Conservation (phyloP, 1,139 yeast genomes). For the Hyphopichia pseudoburtonii region DNA sequence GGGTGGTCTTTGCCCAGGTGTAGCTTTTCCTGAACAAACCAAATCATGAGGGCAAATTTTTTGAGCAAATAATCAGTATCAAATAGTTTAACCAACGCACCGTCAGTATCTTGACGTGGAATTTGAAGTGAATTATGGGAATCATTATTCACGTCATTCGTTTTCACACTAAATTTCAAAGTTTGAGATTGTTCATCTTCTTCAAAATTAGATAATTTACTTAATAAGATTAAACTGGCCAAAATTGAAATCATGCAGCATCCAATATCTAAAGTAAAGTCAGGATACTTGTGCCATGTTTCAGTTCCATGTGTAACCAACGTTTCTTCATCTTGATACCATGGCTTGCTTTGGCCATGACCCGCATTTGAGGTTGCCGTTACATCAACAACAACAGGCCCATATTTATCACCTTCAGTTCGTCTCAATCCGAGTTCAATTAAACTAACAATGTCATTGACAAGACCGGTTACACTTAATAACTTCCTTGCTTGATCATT, state of each 20-base stretch:
- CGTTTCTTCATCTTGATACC: conserved; percentile 28
- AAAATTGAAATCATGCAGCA: conserved; percentile 25
- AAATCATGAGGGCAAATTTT: conserved; percentile 16
- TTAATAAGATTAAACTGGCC: conserved; percentile 27
- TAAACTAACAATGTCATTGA: conserved; percentile 16
- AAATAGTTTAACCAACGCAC: conserved; percentile 12
- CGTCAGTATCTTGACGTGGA: too few species aligned
- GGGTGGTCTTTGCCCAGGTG: conserved; percentile 9
- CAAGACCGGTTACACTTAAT: conserved; percentile 3
- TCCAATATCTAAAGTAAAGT: conserved; percentile 26
- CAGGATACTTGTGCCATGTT: conserved; percentile 42
- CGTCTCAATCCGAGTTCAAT: conserved; percentile 31
- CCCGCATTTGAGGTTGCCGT: conserved; percentile 6
- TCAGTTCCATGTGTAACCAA: conserved; percentile 22
- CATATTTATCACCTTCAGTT: conserved; percentile 10
- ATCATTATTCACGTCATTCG: too few species aligned
- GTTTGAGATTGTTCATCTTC: background rate
- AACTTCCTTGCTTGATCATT: background rate
- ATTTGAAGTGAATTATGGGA: too few species aligned
- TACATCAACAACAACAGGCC: conserved; percentile 8
- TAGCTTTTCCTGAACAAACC: conserved; percentile 19
- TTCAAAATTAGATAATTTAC: conserved; percentile 20
- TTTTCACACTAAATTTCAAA: background rate
- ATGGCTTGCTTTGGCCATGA: conserved; percentile 10
- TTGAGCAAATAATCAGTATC: conserved; percentile 12